Evolutionary conservation across 1,284 basidiomycete genomes (phyloP).

Genomic region (Tilletiopsis washingtonensis): DNA sequence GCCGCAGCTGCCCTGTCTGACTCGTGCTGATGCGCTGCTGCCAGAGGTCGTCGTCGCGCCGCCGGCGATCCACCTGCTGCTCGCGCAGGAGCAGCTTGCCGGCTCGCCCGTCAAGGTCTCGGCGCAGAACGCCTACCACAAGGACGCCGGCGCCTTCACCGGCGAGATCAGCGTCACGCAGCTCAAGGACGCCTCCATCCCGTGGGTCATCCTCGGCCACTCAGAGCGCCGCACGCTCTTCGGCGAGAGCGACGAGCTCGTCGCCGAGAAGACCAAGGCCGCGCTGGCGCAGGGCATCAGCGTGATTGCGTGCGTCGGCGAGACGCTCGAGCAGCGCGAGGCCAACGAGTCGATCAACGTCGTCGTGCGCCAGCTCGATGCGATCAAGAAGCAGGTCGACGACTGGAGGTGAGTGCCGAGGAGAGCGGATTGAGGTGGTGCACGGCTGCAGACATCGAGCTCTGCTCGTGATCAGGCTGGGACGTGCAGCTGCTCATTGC

Average conservation of each 20-base stretch:
- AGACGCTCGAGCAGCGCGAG: constrained; percentile 86
- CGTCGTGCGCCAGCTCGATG: constrained; percentile 72
- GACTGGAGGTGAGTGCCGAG: constrained; percentile 80
- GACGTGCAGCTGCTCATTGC: too few species aligned
- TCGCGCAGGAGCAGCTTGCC: constrained; percentile 32
- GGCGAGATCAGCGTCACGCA: constrained; percentile 55
- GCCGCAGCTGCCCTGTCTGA: neutral
- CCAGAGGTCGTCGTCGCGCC: constrained; percentile 44
- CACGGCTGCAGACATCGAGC: too few species aligned
- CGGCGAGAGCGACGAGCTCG: constrained; percentile 72
- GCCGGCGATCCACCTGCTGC: constrained; percentile 40
- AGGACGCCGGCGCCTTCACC: constrained; percentile 83
- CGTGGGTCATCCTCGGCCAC: constrained; percentile 94
- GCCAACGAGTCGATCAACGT: constrained; percentile 68
- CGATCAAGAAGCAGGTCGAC: constrained; percentile 60
- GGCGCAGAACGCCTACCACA: constrained; percentile 86
- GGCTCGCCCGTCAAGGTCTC: constrained; percentile 53
- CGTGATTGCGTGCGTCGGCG: constrained; percentile 93
- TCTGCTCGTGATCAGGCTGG: too few species aligned
- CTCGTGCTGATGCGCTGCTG: too few species aligned
- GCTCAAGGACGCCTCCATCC: constrained; percentile 74
- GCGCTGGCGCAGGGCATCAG: constrained; percentile 67
- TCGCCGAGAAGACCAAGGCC: constrained; percentile 72
- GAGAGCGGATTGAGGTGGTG: too few species aligned
- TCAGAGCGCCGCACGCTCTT: constrained; percentile 92